Evolutionary conservation across 768 basidiomycete genomes (phyloP), one percentile per base, ranked within the genome.

Genomic region (Fomitopsis serialis): DNA sequence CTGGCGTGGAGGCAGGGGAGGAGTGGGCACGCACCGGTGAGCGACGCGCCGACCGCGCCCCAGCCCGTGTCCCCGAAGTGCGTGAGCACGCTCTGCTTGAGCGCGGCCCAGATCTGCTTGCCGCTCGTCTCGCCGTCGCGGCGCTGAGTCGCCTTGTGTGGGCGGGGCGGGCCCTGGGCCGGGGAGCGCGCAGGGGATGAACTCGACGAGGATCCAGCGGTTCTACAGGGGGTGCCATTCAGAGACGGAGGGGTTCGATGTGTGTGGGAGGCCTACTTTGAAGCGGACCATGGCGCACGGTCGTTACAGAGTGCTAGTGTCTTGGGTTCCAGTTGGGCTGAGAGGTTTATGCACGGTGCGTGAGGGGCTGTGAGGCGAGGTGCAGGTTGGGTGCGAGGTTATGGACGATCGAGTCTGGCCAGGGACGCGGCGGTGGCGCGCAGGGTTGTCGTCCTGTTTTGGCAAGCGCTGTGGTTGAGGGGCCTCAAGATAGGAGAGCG

Each of bases 1-100:
- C 13, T 34, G 27, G 48, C 24, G 29, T 19, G 32, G 7, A 42
- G 1, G 22, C 9, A 43, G 12, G 19, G 50, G 25, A 21, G 15
- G 22, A 52, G 50, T 50, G 24, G 17, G 1, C 4, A 70, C 79
- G 42, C 54, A 89, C 92, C 85, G 21, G 76, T 82, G 54, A 95
- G 70, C 3, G 85, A 87, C 34, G 79, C 66, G 0, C 81, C 87
- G 2, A 94, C 80, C 10, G 85, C 78, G 23, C 92, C 92, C 92
- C 91, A 94, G 4, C 91, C 92, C 0, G 80, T 74, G 63, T 93
- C 90, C 2, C 92, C 92, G 63, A 92, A 94, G 60, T 92, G 84
- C 17, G 66, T 65, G 50, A 89, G 60, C 12, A 91, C 71, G 59
- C 82, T 85, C 62, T 87, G 81, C 61, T 81, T 83, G 29, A 94